phyloP scores from a whole-genome alignment of 805 yeast species.

The Osmozyma mogii region DNA sequence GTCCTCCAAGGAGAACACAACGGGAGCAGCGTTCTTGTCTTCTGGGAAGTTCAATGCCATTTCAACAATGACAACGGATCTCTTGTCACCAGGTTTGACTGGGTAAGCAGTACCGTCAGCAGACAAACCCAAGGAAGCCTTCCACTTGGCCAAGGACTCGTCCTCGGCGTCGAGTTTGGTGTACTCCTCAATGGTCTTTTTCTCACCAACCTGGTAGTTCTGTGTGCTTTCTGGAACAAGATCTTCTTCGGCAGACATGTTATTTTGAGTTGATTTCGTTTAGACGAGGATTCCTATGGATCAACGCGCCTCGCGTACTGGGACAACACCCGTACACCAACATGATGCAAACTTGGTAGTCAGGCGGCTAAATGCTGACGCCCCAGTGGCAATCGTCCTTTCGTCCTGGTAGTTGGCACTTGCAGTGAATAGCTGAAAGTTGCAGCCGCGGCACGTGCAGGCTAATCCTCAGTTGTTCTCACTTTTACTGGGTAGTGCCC shows the following conservation, averaged over 20 bases:
- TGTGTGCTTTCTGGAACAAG: conserved; percentile 54
- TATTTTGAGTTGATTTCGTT: no score
- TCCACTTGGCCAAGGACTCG: conserved; percentile 87
- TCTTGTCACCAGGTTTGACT: conserved; percentile 59
- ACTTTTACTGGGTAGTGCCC: no score
- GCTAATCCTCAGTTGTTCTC: no score
- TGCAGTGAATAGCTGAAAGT: no score
- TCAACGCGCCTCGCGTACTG: no score
- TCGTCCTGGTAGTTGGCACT: no score
- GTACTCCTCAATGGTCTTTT: conserved; percentile 81
- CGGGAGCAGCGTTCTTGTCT: conserved; percentile 46
- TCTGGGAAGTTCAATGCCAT: conserved; percentile 67
- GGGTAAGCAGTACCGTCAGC: conserved; percentile 49
- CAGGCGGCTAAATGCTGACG: no score
- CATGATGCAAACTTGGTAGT: no score
- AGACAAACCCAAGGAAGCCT: conserved; percentile 72
- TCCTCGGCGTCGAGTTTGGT: conserved; percentile 80
- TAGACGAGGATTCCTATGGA: no score
- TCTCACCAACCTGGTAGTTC: conserved; percentile 56
- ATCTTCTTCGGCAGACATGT: conserved; percentile 40
- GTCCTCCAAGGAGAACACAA: conserved; percentile 61
- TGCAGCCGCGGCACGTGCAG: no score
- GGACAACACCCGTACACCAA: no score
- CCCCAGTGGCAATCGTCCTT: no score
- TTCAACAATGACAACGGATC: conserved; percentile 73